Evolutionary conservation across 805 yeast species (phyloP).

Genomic region (Vanderwaltozyma yarrowii): DNA sequence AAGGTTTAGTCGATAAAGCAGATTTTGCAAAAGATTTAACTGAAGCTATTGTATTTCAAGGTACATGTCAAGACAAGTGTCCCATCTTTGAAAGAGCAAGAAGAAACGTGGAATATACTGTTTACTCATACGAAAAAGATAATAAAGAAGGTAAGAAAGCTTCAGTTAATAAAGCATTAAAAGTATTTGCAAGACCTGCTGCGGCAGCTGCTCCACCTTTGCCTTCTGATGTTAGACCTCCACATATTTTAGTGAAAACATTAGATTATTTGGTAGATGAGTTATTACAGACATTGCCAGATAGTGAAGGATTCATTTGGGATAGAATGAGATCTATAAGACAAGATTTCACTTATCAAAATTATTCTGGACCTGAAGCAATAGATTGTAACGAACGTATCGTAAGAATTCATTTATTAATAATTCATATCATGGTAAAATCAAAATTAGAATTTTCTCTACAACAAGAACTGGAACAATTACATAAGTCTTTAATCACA

Average conservation of each 20-base stretch:
- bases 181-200: constrained; percentile 92
- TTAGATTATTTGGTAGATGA: constrained; percentile 61
- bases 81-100: constrained; percentile 87
- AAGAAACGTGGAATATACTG: constrained; percentile 79
- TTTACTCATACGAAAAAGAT: constrained; percentile 66
- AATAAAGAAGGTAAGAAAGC: constrained; percentile 44
- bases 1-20: constrained; percentile 81
- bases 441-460: constrained; percentile 64
- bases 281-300: constrained; percentile 59
- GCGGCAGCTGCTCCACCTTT: constrained; percentile 98
- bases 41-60: constrained; percentile 81
- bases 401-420: constrained; percentile 75
- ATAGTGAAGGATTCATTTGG: constrained; percentile 87
- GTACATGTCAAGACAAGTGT: constrained; percentile 90
- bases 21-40: constrained; percentile 71
- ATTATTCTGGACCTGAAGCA: constrained; percentile 88
- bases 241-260: constrained; percentile 56
- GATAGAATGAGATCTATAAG: constrained; percentile 94
- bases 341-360: constrained; percentile 94
- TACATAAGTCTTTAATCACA: constrained; percentile 84
- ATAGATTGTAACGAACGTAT: constrained; percentile 86
- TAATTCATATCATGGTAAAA: constrained; percentile 80
- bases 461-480: constrained; percentile 92
- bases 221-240: constrained; percentile 97
- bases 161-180: constrained; percentile 54